Evolutionary conservation across 345 rosid genomes (phyloP), one percentile per base, ranked within the genome.

Genomic region (Pistacia vera): DNA sequence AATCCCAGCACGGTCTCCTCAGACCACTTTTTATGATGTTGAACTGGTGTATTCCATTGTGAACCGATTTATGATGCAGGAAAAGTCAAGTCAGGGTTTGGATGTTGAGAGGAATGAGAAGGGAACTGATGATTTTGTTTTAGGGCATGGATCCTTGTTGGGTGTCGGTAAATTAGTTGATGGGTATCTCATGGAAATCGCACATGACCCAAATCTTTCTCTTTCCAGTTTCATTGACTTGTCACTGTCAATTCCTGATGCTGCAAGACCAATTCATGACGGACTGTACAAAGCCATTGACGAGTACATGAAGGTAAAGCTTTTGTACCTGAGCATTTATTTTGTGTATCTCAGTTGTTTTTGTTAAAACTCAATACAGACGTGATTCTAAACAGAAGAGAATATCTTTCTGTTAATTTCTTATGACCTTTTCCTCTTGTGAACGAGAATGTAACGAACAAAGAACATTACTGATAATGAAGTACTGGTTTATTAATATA

Each of bases 211-310:
- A 2, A 82, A 79, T 74, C 88, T 95, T 36, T 63, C 82, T 6
- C 77, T 88, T 18, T 63, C 82, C 63, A 85, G 88, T 76, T 93
- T 95, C 71, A 57, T 87, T 0, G 88, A 89, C 67, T 63, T 95
- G 44, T 81, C 94, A 9, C 85, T 46, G 75, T 85, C 84, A 0
- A 81, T 95, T 74, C 96, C 98, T 0, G 92, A 92, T 65, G 75
- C 91, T 46, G 92, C 88, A n/a, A 88, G 99, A 72, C 90, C 89
- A 20, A 75, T 84, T 72, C 93, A 95, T 66, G 98, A 95, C 63
- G 89, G 88, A 52, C 78, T 95, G 12, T 95, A 95, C 87, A 90
- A 87, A 75, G 98, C 99, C 75, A 87, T 95, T 63, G 98, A 92
- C 76, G 61, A 74, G 72, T 95, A 83, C 88, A 85, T 95, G 68